Conservation (phyloP, 306 rosid genomes). For the Arachis stenosperma region DNA sequence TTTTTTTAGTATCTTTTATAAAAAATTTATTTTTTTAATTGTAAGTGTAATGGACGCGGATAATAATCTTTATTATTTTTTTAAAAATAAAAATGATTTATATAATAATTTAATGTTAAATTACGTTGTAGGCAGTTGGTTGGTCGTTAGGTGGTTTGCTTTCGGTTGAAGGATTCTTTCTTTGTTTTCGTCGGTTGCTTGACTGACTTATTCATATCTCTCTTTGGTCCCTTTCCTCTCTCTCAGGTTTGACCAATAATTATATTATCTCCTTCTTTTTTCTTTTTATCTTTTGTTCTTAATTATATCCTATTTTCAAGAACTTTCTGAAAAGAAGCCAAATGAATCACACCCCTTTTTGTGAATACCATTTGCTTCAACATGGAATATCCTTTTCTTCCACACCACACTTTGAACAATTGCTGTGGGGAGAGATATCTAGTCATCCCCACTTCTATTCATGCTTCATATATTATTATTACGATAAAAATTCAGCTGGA, state of each 20-base stretch:
- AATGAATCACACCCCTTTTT: slow-evolving; percentile 35
- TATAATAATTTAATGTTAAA: too few relatives aligned
- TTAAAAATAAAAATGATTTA: background rate
- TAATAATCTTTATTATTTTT: background rate
- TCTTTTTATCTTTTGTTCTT: background rate
- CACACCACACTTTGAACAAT: slow-evolving; percentile 24
- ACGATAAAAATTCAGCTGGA: too few relatives aligned
- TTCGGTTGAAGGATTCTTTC: slow-evolving; percentile 62
- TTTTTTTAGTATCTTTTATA: background rate
- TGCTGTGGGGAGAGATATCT: background rate
- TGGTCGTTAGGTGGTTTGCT: slow-evolving; percentile 72
- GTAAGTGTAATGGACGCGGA: slow-evolving; percentile 2
- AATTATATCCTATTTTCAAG: background rate
- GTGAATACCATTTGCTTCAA: slow-evolving; percentile 13
- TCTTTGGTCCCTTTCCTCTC: slow-evolving; percentile 43
- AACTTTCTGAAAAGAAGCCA: slow-evolving; percentile 57
- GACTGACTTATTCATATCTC: slow-evolving; percentile 44
- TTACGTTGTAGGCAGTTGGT: slow-evolving; percentile 53
- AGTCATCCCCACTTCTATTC: background rate
- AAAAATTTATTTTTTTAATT: background rate
- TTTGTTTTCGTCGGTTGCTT: slow-evolving; percentile 55
- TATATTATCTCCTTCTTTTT: background rate
- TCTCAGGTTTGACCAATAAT: slow-evolving; percentile 49
- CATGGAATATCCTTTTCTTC: slow-evolving; percentile 64
- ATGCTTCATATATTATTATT: background rate